phyloP scores from a whole-genome alignment of 768 basidiomycete genomes.

The Phaeolepiota aurea region DNA sequence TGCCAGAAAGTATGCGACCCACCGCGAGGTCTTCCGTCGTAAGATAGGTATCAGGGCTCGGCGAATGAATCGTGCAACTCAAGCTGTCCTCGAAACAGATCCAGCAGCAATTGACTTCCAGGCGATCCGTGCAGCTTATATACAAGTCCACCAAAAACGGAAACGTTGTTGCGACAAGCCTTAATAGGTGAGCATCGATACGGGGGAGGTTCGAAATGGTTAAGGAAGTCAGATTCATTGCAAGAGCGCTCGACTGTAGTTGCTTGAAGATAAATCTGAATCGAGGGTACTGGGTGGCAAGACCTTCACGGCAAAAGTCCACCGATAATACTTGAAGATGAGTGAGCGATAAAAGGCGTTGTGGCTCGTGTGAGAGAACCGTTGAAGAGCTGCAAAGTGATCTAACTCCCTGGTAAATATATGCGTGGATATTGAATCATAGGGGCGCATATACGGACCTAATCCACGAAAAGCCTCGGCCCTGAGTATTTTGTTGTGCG shows the following conservation, averaged over 20 bases:
- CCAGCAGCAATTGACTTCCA: conserved; percentile 54
- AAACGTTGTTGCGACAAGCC: conserved; percentile 35
- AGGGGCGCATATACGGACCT: conserved; percentile 28
- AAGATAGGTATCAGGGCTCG: conserved; percentile 43
- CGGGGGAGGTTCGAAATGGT: conserved; percentile 47
- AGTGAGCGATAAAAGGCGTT: conserved; percentile 19
- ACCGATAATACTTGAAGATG: conserved; percentile 30
- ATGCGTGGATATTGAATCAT: conserved; percentile 8
- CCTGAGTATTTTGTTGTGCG: conserved; percentile 12
- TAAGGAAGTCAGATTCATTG: conserved; percentile 34
- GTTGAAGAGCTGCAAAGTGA: conserved; percentile 22
- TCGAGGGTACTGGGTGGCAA: conserved; percentile 33
- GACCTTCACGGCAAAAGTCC: conserved; percentile 32
- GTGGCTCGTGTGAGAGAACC: conserved; percentile 16
- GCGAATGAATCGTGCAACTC: conserved; percentile 48
- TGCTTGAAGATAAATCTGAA: conserved; percentile 23
- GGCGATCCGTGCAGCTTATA: conserved; percentile 51
- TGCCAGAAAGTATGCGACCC: conserved; percentile 17
- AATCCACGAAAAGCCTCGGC: conserved; percentile 29
- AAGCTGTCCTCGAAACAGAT: conserved; percentile 57
- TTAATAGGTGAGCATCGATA: conserved; percentile 42
- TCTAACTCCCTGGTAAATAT: conserved; percentile 15
- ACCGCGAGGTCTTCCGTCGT: conserved; percentile 42
- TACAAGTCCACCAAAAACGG: conserved; percentile 38
- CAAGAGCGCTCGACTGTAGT: conserved; percentile 18